Evolutionary conservation across 164 flowering plant genomes (phyloP), one percentile per base, ranked within the genome.

Genomic region (Kalanchoe fedtschenkoi): DNA sequence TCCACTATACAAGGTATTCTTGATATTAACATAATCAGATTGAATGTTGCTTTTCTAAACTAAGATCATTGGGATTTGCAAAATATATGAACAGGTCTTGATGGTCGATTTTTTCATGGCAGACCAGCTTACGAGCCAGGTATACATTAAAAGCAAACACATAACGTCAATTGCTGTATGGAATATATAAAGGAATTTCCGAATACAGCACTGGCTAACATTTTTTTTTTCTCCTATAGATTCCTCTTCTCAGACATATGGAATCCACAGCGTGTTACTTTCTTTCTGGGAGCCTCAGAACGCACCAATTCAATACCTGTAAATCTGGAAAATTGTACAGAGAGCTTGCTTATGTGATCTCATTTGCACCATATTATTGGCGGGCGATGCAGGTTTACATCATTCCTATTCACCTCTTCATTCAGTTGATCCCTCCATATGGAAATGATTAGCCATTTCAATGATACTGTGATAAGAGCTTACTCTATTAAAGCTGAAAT

Each of bases 61-160:
- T 51, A 26, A 51, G 32, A 26, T 24, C 56, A 51, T 47, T 47
- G 30, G 14, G 21, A 21, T 14, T 47, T 47, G 30, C 55, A 47
- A 47, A 51, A 51, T 51, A 47, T 21, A 51, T 51, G 32, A 51
- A 51, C 81, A 93, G 99, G 99, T 91, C 65, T 57, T 91, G 75
- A 67, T 95, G 87, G 96, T 91, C 10, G 99, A 95, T 58, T 89
- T 87, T 70, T 91, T 91, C 81, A 84, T 95, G 97, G 99, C 97
- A 66, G 99, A 95, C 74, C 99, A 95, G 67, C 84, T 95, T 15
- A 89, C 96, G 65, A 95, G 99, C 74, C 99, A 95, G 99, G 99
- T 95, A 67, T 30, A 28, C 51, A 37, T 38, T 35, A n/a, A 4
- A 28, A n/a, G 39, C 30, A 7, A 51, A 51, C 55, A 57, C 6